Conservation (phyloP, 208 protist genomes). For the Leishmania lainsoni region DNA sequence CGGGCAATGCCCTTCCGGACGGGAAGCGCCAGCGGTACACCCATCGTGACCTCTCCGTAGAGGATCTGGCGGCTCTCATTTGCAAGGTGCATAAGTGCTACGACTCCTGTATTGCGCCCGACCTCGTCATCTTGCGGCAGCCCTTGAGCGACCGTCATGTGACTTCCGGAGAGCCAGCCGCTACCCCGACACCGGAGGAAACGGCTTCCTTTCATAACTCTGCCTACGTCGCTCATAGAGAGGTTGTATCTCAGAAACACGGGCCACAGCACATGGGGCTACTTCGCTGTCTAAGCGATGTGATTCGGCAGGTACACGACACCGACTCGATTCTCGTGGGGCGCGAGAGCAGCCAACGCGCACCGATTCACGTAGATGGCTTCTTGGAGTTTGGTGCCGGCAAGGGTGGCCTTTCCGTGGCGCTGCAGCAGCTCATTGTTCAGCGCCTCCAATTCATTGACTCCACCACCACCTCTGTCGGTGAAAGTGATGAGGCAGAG, state of each 20-base stretch:
- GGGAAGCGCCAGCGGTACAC: conserved; percentile 4
- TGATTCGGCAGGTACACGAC: conserved; percentile 13
- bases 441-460: background rate
- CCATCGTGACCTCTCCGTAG: conserved; percentile 26
- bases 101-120: conserved; percentile 16
- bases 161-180: background rate
- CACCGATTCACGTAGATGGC: conserved; percentile 30
- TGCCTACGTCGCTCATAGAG: background rate
- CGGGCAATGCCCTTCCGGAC: background rate
- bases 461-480: background rate
- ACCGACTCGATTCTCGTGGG: conserved; percentile 12
- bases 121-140: conserved; percentile 23
- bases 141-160: background rate
- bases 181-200: background rate
- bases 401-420: conserved; percentile 72
- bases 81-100: conserved; percentile 29
- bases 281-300: conserved; percentile 49
- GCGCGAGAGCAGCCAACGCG: background rate
- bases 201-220: background rate
- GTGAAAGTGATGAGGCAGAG: background rate
- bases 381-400: conserved; percentile 80
- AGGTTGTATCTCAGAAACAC: conserved; percentile 56
- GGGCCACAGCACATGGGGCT: conserved; percentile 64
- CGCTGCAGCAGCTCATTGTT: conserved; percentile 55
- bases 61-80: conserved; percentile 26